Evolutionary conservation across 1,284 basidiomycete species (phyloP).

Genomic region (Phellopilus nigrolimitatus): DNA sequence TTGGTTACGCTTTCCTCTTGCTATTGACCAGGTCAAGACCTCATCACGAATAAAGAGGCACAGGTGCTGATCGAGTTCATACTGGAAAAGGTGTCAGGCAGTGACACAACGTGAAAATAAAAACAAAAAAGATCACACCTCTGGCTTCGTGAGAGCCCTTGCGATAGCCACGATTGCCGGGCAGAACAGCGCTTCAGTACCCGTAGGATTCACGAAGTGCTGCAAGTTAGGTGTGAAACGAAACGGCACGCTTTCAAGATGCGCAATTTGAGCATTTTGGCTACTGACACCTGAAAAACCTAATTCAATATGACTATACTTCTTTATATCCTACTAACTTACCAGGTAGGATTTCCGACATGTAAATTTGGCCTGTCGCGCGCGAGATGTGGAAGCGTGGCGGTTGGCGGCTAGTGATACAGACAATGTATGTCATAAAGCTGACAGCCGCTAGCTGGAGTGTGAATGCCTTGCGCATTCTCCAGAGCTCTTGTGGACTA

Average conservation of each 20-base stretch:
- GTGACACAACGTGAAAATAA: conserved; percentile 11
- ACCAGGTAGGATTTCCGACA: conserved; percentile 89
- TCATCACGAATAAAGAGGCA: conserved; percentile 93
- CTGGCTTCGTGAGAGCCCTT: conserved; percentile 85
- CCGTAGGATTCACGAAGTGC: conserved; percentile 84
- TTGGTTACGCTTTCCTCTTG: conserved; percentile 45
- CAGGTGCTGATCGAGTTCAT: conserved; percentile 83
- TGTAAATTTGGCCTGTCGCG: conserved; percentile 83
- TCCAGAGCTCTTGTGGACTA: conserved; percentile 86
- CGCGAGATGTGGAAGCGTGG: conserved; percentile 87
- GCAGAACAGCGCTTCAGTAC: conserved; percentile 87
- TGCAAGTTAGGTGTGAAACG: conserved; percentile 97
- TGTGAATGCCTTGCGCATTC: conserved; percentile 96
- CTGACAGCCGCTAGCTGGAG: conserved; percentile 83
- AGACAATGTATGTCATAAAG: conserved; percentile 92
- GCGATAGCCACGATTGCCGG: conserved; percentile 90
- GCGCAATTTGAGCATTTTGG: conserved; percentile 64
- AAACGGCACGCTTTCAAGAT: conserved; percentile 91
- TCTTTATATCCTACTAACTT: conserved; percentile 25
- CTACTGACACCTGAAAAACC: conserved; percentile 37
- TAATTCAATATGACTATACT: conserved; percentile 3
- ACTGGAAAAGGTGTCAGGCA: conserved; percentile 45
- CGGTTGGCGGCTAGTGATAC: conserved; percentile 81
- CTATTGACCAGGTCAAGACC: conserved; percentile 69
- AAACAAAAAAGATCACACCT: conserved; percentile 48